Evolutionary conservation across 2,329 filamentous ascomycete genomes (phyloP).

Genomic region (Colletotrichum brevisporum): DNA sequence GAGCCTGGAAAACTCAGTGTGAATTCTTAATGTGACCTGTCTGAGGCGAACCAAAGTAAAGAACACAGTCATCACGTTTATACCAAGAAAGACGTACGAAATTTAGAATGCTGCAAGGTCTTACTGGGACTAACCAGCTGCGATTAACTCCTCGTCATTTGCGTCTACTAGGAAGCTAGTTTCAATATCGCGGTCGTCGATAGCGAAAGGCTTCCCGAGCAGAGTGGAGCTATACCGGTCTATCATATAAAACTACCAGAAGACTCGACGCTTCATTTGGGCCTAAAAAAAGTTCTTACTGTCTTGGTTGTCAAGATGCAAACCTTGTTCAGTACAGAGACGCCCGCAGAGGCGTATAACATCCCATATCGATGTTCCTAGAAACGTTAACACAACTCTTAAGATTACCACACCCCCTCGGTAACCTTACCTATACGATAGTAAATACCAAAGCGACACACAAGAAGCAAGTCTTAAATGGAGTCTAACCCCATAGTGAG

Average conservation of each 20-base stretch:
- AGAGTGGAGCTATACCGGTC: constrained; percentile 60
- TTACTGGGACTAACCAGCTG: constrained; percentile 34
- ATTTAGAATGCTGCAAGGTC: constrained; percentile 29
- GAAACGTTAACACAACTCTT: neutral
- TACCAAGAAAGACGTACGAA: constrained; percentile 16
- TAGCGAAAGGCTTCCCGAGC: constrained; percentile 57
- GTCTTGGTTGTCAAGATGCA: constrained; percentile 45
- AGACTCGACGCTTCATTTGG: constrained; percentile 56
- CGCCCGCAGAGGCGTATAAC: constrained; percentile 56
- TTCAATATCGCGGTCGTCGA: constrained; percentile 55
- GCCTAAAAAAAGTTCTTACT: constrained; percentile 46
- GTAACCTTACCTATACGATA: constrained; percentile 53
- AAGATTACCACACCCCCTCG: neutral
- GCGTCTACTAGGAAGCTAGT: constrained; percentile 53
- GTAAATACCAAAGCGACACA: constrained; percentile 59
- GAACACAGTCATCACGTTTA: constrained; percentile 55
- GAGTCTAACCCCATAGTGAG: constrained; percentile 51
- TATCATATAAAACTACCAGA: constrained; percentile 62
- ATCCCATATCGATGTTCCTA: constrained; percentile 56
- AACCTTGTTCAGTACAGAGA: constrained; percentile 55
- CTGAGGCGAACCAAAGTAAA: constrained; percentile 55
- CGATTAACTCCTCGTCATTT: constrained; percentile 50
- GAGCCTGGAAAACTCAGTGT: constrained; percentile 47
- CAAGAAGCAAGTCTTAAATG: constrained; percentile 56
- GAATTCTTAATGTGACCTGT: constrained; percentile 56